Evolutionary conservation across 495 filamentous ascomycete genomes (phyloP), one percentile per base, ranked within the genome.

Genomic region (Penicillium chermesinum): DNA sequence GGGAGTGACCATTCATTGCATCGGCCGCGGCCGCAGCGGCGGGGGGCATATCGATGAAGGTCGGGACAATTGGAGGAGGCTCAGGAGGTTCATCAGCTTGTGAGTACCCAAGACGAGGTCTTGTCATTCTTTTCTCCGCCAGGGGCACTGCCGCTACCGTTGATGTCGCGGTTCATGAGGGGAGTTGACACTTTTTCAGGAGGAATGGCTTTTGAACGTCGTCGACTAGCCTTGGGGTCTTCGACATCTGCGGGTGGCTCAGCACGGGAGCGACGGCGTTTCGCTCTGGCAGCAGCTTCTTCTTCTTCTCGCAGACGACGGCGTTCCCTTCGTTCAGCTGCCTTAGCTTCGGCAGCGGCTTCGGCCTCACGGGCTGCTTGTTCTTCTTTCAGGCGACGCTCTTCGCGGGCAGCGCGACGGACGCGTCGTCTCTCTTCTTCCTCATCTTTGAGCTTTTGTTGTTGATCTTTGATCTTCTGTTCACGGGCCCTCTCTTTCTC

Each of bases 61-160:
- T 81, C 3, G 67, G 69, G 18, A 78, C 70, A 15, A 80, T 56
- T 15, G 72, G 77, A 6, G 79, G 80, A n/a, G 79, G 79, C 45
- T 77, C 77, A 2, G 80, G 77, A 2, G 79, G 80, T 12, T 80
- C 75, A 9, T 66, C 65, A 30, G 71, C 67, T 58, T 81, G 72
- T 1, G 72, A 75, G 49, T 82, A 65, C 75, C 80, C 80, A 84
- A 3, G 76, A 79, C 1, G 77, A 72, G 38, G 77, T 83, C 57
- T 84, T 81, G 43, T 82, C 76, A 54, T 66, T 67, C 47, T 58
- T 58, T 15, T 19, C 25, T 14, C 43, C 44, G 27, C 61, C 61
- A 27, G 34, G 45, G 7, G 43, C 25, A 10, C 25, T 30, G 4
- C 25, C 25, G 12, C 57, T 50, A 14, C 50, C 50, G 22, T 56